Base-by-base conservation (phyloP, 1,284 basidiomycete species). In the Wallemia mellicola region DNA sequence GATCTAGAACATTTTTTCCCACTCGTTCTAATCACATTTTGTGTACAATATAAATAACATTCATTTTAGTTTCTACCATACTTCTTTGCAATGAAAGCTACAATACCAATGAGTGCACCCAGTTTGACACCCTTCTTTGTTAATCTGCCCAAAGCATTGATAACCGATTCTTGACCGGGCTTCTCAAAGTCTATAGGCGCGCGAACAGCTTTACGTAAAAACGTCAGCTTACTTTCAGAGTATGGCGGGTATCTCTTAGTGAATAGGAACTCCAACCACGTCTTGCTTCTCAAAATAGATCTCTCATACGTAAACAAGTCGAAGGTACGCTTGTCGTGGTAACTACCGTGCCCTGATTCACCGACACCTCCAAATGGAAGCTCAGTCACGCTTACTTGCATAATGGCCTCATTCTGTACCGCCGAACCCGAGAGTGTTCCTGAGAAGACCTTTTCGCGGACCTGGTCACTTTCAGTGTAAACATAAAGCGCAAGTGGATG, bases 401-500 rank as follows among this genome's bases (percentile, higher is more conserved):
- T 60, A 28, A 62, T 59, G 15, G 64, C 62, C 59, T 67, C 65
- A 38, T 63, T 64, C 54, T 64, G 61, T 17, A 65, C 60, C 22
- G 61, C 63, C 1, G 60, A 63, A 38, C 62, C 64, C n/a, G 65
- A 66, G 28, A 63, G 61, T 38, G 68, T 69, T 60, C 64, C 64
- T 59, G 64, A 62, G 54, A 66, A 62, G 30, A 71, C 72, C 68
- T 80, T 79, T 24, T 73, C 68, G 68, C 83, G 83, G 65, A 79
- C 75, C 24, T 68, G 68, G 1, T 73, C 64, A 64, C 81, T 76
- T 59, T 75, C 69, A 1, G 81, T 74, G 71, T 87, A 88, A 28
- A 84, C 76, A 65, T 88, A 86, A 14, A 87, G 69, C 0, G 79
- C 76, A 5, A 88, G 74, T 1, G 86, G 83, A 63, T 85, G 79